Evolutionary conservation across 176 grass and related monocot species (phyloP).

Genomic region (Phyllostachys edulis): DNA sequence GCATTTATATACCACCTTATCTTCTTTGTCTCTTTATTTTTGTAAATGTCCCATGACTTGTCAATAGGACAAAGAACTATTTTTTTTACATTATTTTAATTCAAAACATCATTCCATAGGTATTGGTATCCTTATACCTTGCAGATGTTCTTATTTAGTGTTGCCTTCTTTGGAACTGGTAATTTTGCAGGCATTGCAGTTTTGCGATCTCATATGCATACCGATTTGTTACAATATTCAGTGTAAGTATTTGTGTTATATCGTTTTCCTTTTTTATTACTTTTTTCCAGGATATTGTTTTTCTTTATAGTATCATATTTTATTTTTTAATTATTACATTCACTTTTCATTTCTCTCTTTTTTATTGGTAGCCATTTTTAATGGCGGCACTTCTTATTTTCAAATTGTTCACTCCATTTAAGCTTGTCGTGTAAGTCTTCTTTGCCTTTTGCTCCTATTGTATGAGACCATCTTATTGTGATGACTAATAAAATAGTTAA

Average conservation of each 20-base stretch:
- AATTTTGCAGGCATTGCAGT: constrained; percentile 99
- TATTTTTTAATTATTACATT: constrained; percentile 30
- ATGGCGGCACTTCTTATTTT: constrained; percentile 96
- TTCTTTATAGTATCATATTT: constrained; percentile 13
- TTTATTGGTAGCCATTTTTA: constrained; percentile 79
- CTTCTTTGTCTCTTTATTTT: constrained; percentile 3
- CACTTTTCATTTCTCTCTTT: constrained; percentile 26
- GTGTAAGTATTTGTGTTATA: constrained; percentile 52
- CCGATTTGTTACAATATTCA: constrained; percentile 96
- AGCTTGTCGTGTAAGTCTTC: constrained; percentile 91
- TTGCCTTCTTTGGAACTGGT: constrained; percentile 97
- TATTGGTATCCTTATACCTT: constrained; percentile 24
- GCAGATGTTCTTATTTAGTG: constrained; percentile 93
- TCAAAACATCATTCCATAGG: constrained; percentile 28
- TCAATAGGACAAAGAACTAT: background rate
- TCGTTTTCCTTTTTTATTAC: no score
- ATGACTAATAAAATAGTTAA: constrained; percentile 17
- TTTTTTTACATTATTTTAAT: background rate
- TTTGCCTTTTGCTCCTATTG: constrained; percentile 4
- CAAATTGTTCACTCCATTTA: constrained; percentile 96
- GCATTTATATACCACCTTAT: constrained; percentile 16
- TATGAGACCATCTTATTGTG: background rate
- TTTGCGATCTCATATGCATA: constrained; percentile 98
- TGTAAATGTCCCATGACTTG: background rate
- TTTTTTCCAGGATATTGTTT: no score